phyloP scores from a whole-genome alignment of 495 filamentous ascomycete species.

The Trichoderma gamsii region DNA sequence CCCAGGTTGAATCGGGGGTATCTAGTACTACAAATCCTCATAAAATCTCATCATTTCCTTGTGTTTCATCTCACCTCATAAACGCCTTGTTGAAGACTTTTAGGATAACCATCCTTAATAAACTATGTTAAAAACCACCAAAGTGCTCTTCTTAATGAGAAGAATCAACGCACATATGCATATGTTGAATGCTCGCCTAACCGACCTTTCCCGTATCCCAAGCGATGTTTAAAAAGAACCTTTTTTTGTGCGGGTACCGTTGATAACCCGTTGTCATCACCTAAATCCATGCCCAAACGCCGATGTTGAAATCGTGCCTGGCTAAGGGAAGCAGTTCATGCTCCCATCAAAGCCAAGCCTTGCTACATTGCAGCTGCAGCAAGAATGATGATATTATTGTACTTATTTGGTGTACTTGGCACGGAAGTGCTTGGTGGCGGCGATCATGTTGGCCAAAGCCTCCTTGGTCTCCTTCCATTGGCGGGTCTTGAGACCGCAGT shows the following conservation, averaged over 20 bases:
- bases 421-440: slow-evolving; percentile 94
- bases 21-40: slow-evolving; percentile 6
- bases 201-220: slow-evolving; percentile 9
- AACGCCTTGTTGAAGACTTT: slow-evolving; percentile 15
- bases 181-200: slow-evolving; percentile 17
- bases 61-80: slow-evolving; percentile 6
- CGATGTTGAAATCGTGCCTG: slow-evolving; percentile 22
- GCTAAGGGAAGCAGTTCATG: slow-evolving; percentile 35
- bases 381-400: neutral
- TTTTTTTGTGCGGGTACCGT: slow-evolving; percentile 13
- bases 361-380: slow-evolving; percentile 69
- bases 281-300: slow-evolving; percentile 18
- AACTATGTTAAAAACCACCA: slow-evolving; percentile 1
- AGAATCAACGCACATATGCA: slow-evolving; percentile 11
- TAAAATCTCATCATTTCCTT: slow-evolving; percentile 8
- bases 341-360: slow-evolving; percentile 83
- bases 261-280: slow-evolving; percentile 11
- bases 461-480: slow-evolving; percentile 95
- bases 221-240: slow-evolving; percentile 9
- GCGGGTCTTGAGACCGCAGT: slow-evolving; percentile 97
- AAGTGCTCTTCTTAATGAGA: neutral
- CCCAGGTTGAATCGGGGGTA: slow-evolving; percentile 14
- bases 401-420: slow-evolving; percentile 63
- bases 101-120: slow-evolving; percentile 3
- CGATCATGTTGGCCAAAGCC: slow-evolving; percentile 86